A percentile compares a stretch with the other conserved stretches of the same genome.
phyloP scores from a whole-genome alignment of 305 asterid genomes.

The Solanum hybrid region DNA sequence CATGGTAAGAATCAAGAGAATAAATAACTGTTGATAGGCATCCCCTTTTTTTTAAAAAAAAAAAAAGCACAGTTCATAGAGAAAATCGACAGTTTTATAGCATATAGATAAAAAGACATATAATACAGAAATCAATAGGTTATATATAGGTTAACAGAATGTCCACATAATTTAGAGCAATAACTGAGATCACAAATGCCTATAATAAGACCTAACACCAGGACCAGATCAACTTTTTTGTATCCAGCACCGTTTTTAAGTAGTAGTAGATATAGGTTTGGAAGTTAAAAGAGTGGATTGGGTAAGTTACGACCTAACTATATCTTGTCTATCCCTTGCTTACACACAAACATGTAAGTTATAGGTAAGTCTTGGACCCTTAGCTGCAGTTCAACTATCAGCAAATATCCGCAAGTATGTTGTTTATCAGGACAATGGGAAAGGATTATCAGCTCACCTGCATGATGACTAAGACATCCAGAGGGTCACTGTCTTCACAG shows the following conservation, averaged over 20 bases:
- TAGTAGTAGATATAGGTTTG: not conserved
- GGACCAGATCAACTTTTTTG: not conserved
- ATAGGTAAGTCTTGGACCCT: not conserved
- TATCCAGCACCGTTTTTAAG: not conserved
- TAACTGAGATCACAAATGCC: not conserved
- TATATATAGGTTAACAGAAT: not conserved
- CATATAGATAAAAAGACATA: not conserved
- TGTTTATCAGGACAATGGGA: not conserved
- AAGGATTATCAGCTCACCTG: slow-evolving; percentile 41
- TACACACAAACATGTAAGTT: not conserved
- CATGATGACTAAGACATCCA: slow-evolving; percentile 94
- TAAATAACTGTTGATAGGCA: not conserved
- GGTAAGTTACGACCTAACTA: not conserved
- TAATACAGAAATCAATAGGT: not conserved
- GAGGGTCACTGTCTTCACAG: slow-evolving; percentile 89
- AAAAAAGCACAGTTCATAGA: not conserved
- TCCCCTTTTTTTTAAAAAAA: not conserved
- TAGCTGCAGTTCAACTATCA: not conserved
- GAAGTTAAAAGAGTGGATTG: not conserved
- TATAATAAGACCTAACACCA: not conserved
- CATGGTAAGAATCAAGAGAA: not conserved
- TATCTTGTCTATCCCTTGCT: not conserved
- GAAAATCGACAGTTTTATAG: not conserved
- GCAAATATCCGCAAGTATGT: not conserved
- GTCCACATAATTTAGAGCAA: not conserved